Evolutionary conservation across 768 basidiomycete genomes (phyloP).

Genomic region (Aureoboletus auriporus): DNA sequence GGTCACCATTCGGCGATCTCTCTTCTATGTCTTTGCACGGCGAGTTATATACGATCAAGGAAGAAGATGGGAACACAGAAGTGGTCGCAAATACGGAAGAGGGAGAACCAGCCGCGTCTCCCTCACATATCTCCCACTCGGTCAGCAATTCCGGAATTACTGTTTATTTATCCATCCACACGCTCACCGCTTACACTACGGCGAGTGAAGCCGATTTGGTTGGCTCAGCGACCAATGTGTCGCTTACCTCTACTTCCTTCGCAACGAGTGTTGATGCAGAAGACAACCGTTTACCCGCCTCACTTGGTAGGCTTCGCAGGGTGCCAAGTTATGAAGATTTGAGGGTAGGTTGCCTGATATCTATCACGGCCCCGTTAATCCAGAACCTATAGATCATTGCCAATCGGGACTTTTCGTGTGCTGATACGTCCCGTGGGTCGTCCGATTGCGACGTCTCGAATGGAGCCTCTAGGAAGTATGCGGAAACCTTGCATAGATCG

Average conservation of each 20-base stretch:
- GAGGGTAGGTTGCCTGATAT: constrained; percentile 5
- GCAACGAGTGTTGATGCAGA: constrained; percentile 17
- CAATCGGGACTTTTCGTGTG: not conserved
- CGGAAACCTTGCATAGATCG: not conserved
- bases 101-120: not conserved
- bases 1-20: not conserved
- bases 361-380: not conserved
- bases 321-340: constrained; percentile 16
- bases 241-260: constrained; percentile 10
- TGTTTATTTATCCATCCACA: constrained; percentile 6
- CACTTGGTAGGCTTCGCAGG: constrained; percentile 13
- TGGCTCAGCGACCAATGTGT: not conserved
- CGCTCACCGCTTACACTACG: constrained; percentile 1
- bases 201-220: not conserved
- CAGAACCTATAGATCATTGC: not conserved
- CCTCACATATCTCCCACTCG: not conserved
- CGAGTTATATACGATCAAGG: constrained; percentile 4
- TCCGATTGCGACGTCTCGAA: not conserved
- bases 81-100: not conserved
- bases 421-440: not conserved
- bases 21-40: not conserved
- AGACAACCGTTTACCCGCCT: not conserved
- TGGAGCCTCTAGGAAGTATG: not conserved
- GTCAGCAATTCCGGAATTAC: constrained; percentile 1
- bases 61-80: not conserved